Conservation (phyloP, 2,329 filamentous ascomycete species). For the Trichoderma aggressivum region DNA sequence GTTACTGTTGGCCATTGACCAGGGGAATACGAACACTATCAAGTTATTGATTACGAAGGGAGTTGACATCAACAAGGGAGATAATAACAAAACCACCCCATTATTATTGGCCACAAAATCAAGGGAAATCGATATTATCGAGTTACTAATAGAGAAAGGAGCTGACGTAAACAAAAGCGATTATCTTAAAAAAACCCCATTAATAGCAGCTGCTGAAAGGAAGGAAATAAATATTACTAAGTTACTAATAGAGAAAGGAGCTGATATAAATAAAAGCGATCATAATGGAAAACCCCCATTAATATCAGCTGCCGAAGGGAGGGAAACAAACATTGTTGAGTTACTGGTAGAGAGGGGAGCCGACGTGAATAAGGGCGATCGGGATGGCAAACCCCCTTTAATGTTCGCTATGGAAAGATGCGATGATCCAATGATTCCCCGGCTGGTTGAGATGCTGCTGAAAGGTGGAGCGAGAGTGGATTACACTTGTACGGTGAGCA, state of each 20-base stretch:
- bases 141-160: no score
- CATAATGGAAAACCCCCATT: background rate
- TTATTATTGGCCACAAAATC: background rate
- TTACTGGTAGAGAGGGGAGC: no score
- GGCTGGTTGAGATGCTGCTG: background rate
- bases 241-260: background rate
- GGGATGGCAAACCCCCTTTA: background rate
- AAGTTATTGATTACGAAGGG: background rate
- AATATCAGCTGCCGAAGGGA: no score
- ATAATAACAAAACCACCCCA: no score
- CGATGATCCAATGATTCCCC: no score
- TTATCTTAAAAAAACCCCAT: fast-evolving
- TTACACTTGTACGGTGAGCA: background rate
- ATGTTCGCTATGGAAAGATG: background rate
- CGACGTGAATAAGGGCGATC: background rate
- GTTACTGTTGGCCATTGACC: no score
- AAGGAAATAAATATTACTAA: background rate
- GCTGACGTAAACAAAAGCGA: background rate
- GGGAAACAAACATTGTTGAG: no score
- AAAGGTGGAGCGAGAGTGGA: background rate
- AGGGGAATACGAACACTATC: no score
- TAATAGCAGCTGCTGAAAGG: fast-evolving
- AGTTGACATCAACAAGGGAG: background rate
- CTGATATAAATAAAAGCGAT: background rate
- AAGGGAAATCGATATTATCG: background rate